A percentile compares a stretch with the other conserved stretches of the same genome.
These are phyloP conservation scores for Pseudopithomyces maydicus DNA, from an alignment of 2,329 filamentous ascomycete species.

Conservation along the genomic window DNA sequence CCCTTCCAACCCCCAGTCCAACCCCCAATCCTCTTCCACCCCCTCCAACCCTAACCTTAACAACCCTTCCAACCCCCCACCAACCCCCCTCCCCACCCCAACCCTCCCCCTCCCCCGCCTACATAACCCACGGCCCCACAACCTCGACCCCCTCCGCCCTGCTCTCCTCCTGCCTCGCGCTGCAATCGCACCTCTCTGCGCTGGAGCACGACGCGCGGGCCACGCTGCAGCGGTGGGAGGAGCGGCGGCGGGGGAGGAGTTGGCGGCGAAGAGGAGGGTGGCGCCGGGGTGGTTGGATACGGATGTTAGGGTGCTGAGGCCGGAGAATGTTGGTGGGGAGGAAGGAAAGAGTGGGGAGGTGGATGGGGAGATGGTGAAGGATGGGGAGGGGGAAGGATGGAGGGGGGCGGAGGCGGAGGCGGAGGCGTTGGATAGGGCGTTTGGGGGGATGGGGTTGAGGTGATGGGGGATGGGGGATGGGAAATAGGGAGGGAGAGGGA, in stretches of 20 bases:
- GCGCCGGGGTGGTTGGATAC: slow-evolving; percentile 84
- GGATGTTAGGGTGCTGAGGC: slow-evolving; percentile 66
- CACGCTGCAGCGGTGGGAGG: slow-evolving; percentile 72
- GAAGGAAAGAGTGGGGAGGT: slow-evolving; percentile 17
- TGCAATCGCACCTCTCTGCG: slow-evolving; percentile 75
- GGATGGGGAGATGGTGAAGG: slow-evolving; percentile 30
- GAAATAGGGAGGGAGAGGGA: neutral
- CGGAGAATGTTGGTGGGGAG: slow-evolving; percentile 58
- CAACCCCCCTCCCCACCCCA: slow-evolving; percentile 53
- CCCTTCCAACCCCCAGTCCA: slow-evolving; percentile 3
- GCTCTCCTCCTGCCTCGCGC: slow-evolving; percentile 75
- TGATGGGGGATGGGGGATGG: slow-evolving; percentile 1
- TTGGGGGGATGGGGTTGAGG: slow-evolving; percentile 69
- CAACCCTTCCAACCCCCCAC: slow-evolving; percentile 4
- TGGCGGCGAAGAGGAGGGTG: slow-evolving; percentile 78
- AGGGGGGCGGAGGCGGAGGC: slow-evolving; percentile 46
- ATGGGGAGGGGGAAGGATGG: slow-evolving; percentile 35
- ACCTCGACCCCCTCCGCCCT: slow-evolving; percentile 84
- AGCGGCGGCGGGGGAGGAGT: slow-evolving; percentile 66
- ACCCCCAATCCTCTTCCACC: slow-evolving; percentile 48
- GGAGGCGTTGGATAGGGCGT: slow-evolving; percentile 66
- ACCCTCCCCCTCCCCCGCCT: slow-evolving; percentile 55
- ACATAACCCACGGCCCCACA: slow-evolving; percentile 76
- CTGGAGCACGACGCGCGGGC: slow-evolving; percentile 70
- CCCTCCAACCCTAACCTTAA: slow-evolving; percentile 59